phyloP scores from a whole-genome alignment of 306 rosid species.

The Macrotyloma uniflorum region DNA sequence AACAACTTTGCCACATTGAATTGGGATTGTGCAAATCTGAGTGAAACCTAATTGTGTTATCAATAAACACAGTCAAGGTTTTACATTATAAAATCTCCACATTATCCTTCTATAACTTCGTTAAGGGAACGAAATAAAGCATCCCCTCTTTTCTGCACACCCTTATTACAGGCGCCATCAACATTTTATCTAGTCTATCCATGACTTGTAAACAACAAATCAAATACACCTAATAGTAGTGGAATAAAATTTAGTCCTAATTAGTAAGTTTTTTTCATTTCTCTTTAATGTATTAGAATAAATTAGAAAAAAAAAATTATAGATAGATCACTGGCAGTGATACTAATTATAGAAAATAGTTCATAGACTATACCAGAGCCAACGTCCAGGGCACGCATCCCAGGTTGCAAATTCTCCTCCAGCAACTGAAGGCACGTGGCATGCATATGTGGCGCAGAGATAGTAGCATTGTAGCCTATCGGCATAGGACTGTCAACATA shows the following conservation, averaged over 20 bases:
- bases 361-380: constrained; percentile 72
- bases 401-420: constrained; percentile 83
- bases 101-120: constrained; percentile 8
- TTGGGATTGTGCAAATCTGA: background rate
- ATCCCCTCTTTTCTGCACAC: constrained; percentile 7
- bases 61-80: background rate
- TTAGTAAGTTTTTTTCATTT: background rate
- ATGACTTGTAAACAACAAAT: constrained; percentile 1
- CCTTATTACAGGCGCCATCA: constrained; percentile 7
- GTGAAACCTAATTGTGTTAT: background rate
- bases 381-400: constrained; percentile 87
- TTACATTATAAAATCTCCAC: background rate
- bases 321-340: background rate
- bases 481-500: constrained; percentile 85
- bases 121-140: background rate
- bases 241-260: background rate
- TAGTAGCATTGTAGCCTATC: constrained; percentile 90
- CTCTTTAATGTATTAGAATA: background rate
- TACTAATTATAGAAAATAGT: background rate
- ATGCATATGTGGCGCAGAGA: constrained; percentile 99
- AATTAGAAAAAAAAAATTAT: background rate
- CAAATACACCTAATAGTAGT: background rate
- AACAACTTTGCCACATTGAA: background rate
- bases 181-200: background rate
- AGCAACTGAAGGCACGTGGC: constrained; percentile 90